Base-by-base conservation (phyloP, 2,329 filamentous ascomycete genomes). In the Ramichloridium luteum region DNA sequence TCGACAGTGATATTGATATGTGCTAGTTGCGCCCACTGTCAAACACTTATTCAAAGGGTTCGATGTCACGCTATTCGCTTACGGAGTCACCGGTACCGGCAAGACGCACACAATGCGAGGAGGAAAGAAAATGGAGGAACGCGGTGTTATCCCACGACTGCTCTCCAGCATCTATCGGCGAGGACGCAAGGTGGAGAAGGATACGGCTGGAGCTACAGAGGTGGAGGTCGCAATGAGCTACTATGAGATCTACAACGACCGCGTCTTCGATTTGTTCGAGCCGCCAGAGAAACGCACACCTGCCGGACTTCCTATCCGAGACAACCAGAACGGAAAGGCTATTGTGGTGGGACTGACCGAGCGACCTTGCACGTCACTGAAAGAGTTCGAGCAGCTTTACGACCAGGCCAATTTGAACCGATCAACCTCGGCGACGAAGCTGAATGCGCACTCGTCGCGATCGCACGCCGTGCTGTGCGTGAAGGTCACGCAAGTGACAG, bases 41-140 rank as follows among this genome's bases (percentile, higher is more conserved):
- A 94, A 93, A 56, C 80, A 90, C 33, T 73, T 96, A 6, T 94
- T 96, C 61, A 77, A 94, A 53, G 90, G 90, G 34, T 98, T 93
- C 70, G 98, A 98, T 72, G 90, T 98, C 37, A 98, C 90, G 3
- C 73, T 98, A 23, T 67, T 98, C 50, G 90, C 90, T 25, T 98
- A 98, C 51, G 90, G 90, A 44, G 90, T 98, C 62, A 98, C 90
- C 12, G 92, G 90, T 32, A 86, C 90, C 4, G 90, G 90, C 47
- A 98, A 98, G 62, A 96, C 90, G 4, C 94, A 93, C 54, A 98
- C 90, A 1, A 98, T 98, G 90, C 38, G 45, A 43, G 56, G 44
- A 44, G 47, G 40, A 71, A 82, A 38, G 71, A 68, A 41, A 77
- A 74, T 33, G 78, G 79, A 54, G 13, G 51, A 47, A 78, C 58